These are phyloP conservation scores for Colletotrichum simmondsii DNA, from an alignment of 2,329 filamentous ascomycete species.

Conservation along the genomic window DNA sequence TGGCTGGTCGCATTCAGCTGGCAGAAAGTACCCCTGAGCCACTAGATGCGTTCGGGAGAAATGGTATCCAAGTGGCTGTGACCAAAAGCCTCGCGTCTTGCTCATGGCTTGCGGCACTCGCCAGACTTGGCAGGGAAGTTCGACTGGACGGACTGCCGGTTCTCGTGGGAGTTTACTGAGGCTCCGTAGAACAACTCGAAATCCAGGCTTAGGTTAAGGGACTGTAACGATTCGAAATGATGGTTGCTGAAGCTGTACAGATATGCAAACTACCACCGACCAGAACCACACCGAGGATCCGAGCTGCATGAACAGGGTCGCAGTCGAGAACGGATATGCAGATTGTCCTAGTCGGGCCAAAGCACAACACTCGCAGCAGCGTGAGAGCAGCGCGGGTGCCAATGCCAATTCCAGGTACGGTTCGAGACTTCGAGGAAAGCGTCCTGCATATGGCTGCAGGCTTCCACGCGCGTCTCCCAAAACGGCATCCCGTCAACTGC, in stretches of 20 bases:
- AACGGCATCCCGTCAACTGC: slow-evolving; percentile 14
- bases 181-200: neutral
- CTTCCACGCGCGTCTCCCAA: slow-evolving; percentile 18
- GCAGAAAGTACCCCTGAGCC: slow-evolving; percentile 17
- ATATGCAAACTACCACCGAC: neutral
- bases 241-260: neutral
- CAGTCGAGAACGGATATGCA: slow-evolving; percentile 16
- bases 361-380: neutral
- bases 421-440: slow-evolving; percentile 6
- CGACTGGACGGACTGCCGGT: neutral
- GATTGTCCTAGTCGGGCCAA: neutral
- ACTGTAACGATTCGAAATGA: no score
- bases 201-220: neutral
- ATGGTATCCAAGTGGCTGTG: neutral
- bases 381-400: neutral
- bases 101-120: neutral
- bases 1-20: slow-evolving; percentile 11
- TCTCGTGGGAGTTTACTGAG: neutral
- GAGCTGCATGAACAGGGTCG: slow-evolving; percentile 16
- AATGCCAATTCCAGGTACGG: slow-evolving; percentile 10
- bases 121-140: neutral
- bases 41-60: slow-evolving; percentile 3
- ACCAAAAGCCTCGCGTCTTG: neutral
- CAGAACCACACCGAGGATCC: neutral
- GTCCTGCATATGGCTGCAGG: slow-evolving; percentile 25